Percentiles rank a stretch among this genome's conserved stretches.
Conservation (phyloP, 495 filamentous ascomycete genomes). For the Jackrogersella minutella region DNA sequence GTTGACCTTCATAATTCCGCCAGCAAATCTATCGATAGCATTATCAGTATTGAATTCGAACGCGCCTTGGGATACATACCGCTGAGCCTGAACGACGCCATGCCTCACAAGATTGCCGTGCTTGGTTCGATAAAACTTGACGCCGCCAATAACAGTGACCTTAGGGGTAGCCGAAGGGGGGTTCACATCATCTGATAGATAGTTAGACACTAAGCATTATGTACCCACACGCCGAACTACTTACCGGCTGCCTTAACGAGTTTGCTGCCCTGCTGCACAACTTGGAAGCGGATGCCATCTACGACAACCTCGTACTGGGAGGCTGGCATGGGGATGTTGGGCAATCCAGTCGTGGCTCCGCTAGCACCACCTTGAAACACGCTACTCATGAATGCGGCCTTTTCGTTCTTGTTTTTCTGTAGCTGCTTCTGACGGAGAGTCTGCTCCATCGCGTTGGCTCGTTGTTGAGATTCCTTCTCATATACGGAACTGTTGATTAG, state of each 20-base stretch:
- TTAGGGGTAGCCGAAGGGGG: constrained; percentile 78
- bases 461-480: constrained; percentile 75
- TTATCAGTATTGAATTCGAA: constrained; percentile 36
- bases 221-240: constrained; percentile 17
- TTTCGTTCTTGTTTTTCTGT: constrained; percentile 70
- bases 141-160: constrained; percentile 76
- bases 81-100: constrained; percentile 70
- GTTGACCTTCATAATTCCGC: constrained; percentile 70
- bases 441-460: constrained; percentile 77
- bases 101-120: constrained; percentile 88
- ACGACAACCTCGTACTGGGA: constrained; percentile 72
- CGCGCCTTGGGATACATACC: constrained; percentile 58
- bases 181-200: constrained; percentile 65
- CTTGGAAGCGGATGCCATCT: constrained; percentile 77
- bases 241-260: constrained; percentile 77
- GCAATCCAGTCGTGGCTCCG: constrained; percentile 44
- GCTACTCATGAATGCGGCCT: constrained; percentile 58
- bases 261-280: constrained; percentile 84
- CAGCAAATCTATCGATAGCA: constrained; percentile 46
- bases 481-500: constrained; percentile 86
- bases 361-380: constrained; percentile 47
- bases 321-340: constrained; percentile 44
- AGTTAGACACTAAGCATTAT: constrained; percentile 52
- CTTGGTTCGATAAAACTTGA: constrained; percentile 88
- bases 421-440: constrained; percentile 68